Evolutionary conservation across 1,284 basidiomycete genomes (phyloP).

Genomic region (Trichosporon sp.): DNA sequence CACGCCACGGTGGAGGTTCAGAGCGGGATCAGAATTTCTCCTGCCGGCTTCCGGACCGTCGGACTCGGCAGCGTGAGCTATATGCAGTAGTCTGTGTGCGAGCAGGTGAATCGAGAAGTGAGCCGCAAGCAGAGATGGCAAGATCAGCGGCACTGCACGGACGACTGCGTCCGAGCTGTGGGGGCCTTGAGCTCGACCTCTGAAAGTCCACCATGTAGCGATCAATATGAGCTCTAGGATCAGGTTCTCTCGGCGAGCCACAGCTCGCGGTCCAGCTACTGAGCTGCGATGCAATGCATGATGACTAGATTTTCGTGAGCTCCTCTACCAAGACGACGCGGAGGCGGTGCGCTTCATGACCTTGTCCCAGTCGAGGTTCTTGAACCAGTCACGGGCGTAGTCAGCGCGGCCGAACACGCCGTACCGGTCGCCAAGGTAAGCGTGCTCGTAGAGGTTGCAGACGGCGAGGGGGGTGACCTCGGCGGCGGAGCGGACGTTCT

Average conservation of each 20-base stretch:
- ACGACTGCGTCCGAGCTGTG: too few species aligned
- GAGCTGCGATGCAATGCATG: slow-evolving; percentile 20
- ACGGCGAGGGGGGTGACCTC: slow-evolving; percentile 55
- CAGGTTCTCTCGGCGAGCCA: neutral
- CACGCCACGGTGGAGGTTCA: neutral
- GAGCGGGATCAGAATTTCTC: neutral
- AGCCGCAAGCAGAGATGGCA: neutral
- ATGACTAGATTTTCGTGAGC: neutral
- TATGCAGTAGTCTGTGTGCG: too few species aligned
- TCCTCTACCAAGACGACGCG: slow-evolving; percentile 10
- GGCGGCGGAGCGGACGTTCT: neutral
- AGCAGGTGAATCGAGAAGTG: neutral
- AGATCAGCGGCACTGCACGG: neutral
- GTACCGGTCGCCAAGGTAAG: slow-evolving; percentile 80
- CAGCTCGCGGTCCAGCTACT: neutral
- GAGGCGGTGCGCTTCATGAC: slow-evolving; percentile 44
- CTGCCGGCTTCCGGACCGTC: neutral
- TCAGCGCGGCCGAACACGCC: slow-evolving; percentile 91
- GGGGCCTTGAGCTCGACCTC: too few species aligned
- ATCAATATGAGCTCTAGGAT: neutral
- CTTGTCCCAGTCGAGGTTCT: slow-evolving; percentile 76
- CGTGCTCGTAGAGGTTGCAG: slow-evolving; percentile 81
- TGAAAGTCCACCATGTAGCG: neutral
- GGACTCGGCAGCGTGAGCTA: neutral
- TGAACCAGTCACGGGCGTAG: slow-evolving; percentile 87